These are phyloP conservation scores for Gleditsia sinensis DNA, from an alignment of 306 rosid species.

Conservation along the genomic window DNA sequence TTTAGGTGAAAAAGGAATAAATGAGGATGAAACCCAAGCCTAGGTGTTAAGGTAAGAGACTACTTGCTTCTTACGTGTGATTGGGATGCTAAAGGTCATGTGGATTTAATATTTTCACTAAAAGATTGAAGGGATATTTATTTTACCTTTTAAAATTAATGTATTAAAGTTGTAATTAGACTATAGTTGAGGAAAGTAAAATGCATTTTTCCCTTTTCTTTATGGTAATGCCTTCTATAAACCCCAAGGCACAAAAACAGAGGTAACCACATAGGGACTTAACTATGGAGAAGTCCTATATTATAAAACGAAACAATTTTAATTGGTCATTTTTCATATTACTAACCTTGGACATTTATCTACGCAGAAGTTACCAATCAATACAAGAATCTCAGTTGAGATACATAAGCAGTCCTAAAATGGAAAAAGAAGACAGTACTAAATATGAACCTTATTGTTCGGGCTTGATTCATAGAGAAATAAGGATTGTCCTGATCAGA, in stretches of 20 bases:
- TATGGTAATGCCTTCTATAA: neutral
- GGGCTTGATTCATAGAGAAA: conserved; percentile 85
- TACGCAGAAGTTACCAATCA: conserved; percentile 1
- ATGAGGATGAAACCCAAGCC: too few relatives aligned
- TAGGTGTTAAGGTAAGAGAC: too few relatives aligned
- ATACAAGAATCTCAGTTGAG: conserved; percentile 1
- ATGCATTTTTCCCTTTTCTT: too few relatives aligned
- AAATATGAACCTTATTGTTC: conserved; percentile 74
- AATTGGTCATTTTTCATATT: neutral
- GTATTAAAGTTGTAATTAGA: too few relatives aligned
- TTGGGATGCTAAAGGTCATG: too few relatives aligned
- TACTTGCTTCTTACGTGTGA: too few relatives aligned
- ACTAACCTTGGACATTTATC: conserved; percentile 9
- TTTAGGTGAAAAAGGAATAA: too few relatives aligned
- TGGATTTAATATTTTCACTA: too few relatives aligned
- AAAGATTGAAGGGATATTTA: too few relatives aligned
- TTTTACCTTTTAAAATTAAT: too few relatives aligned
- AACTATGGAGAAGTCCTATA: neutral
- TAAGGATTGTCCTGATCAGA: conserved; percentile 59
- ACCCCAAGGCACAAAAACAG: neutral
- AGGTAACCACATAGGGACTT: conserved; percentile 2
- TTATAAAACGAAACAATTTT: neutral
- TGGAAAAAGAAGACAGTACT: conserved; percentile 21
- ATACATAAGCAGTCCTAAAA: neutral
- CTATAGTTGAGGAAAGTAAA: too few relatives aligned